Evolutionary conservation across 345 rosid genomes (phyloP).

Genomic region (Citrus trifoliata): DNA sequence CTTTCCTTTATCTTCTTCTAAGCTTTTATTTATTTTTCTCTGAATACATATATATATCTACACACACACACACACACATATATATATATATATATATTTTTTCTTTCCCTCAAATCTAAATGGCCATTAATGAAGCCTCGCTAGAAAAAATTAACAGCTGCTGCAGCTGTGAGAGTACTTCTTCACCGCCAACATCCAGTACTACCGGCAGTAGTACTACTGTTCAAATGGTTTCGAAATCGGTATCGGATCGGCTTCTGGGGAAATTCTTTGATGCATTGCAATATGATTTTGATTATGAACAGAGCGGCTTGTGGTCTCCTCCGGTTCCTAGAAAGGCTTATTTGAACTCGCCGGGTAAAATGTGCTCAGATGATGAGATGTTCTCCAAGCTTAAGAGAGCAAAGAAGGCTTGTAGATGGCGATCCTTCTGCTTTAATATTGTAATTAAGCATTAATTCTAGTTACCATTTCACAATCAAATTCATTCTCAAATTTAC

Average conservation of each 20-base stretch:
- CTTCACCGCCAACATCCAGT: background rate
- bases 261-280: slow-evolving; percentile 38
- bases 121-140: background rate
- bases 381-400: slow-evolving; percentile 11
- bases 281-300: slow-evolving; percentile 37
- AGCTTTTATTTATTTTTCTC: background rate
- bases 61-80: too few relatives aligned
- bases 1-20: background rate
- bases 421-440: slow-evolving; percentile 15
- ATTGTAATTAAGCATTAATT: background rate
- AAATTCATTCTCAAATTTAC: background rate
- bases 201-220: background rate
- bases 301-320: slow-evolving; percentile 42
- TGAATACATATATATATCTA: too few relatives aligned
- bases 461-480: background rate
- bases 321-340: slow-evolving; percentile 26
- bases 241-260: slow-evolving; percentile 30
- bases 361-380: background rate
- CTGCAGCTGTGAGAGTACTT: background rate
- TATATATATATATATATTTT: background rate
- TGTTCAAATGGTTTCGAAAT: slow-evolving; percentile 31
- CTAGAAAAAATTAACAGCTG: background rate
- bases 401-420: slow-evolving; percentile 10
- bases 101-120: background rate
- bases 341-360: slow-evolving; percentile 26